phyloP scores from a whole-genome alignment of 805 yeast genomes.

The Hanseniaspora vineae region DNA sequence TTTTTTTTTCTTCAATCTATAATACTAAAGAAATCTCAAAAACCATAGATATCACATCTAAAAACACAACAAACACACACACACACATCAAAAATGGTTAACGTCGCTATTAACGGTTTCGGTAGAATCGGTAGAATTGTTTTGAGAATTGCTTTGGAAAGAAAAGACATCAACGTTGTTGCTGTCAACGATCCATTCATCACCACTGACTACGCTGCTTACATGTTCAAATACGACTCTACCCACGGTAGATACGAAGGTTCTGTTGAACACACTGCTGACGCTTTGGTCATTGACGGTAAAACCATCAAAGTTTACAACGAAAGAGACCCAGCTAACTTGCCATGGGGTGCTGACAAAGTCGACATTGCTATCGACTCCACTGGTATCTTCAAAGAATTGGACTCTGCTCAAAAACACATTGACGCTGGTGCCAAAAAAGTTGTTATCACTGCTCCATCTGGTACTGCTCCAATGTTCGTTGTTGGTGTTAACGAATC shows the following conservation, averaged over 20 bases:
- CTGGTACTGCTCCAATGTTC: conserved; percentile 61
- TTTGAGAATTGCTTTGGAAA: conserved; percentile 44
- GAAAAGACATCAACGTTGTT: conserved; percentile 43
- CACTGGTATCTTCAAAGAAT: conserved; percentile 58
- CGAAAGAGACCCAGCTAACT: conserved; percentile 54
- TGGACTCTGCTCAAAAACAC: conserved; percentile 56
- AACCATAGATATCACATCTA: background rate
- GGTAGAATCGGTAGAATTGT: conserved; percentile 65
- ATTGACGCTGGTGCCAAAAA: conserved; percentile 64
- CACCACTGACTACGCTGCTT: conserved; percentile 55
- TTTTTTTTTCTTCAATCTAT: background rate
- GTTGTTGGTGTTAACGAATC: conserved; percentile 59
- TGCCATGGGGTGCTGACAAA: conserved; percentile 55
- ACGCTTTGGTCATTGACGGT: conserved; percentile 42
- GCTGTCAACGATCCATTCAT: conserved; percentile 63
- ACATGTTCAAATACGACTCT: conserved; percentile 66
- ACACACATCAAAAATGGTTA: conserved; percentile 15
- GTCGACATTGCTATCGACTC: conserved; percentile 58
- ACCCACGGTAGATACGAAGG: conserved; percentile 56
- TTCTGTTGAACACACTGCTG: conserved; percentile 41
- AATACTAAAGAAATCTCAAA: background rate
- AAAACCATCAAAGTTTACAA: conserved; percentile 37
- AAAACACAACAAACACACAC: conserved; percentile 1
- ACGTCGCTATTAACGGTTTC: conserved; percentile 59
- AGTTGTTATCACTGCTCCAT: conserved; percentile 62